Evolutionary conservation across 2,329 filamentous ascomycete genomes (phyloP).

Genomic region (Grosmannia penicillata): DNA sequence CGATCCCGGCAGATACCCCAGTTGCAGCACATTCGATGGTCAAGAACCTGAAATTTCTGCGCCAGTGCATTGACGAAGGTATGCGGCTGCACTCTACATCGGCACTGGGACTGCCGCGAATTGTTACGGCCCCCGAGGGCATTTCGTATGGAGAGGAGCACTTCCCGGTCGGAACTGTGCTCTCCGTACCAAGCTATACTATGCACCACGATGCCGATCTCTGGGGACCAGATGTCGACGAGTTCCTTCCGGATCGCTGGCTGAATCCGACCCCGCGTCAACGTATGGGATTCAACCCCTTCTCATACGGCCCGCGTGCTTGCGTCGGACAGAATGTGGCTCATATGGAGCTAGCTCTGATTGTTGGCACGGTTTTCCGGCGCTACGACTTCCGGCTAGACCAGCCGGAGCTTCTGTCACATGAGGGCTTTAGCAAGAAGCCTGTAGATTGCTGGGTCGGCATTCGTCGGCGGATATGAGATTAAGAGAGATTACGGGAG

Average conservation of each 20-base stretch:
- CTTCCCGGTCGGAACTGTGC: conserved; percentile 8
- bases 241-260: conserved; percentile 13
- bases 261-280: conserved; percentile 9
- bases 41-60: conserved; percentile 5
- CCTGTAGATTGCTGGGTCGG: conserved; percentile 7
- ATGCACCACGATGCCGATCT: conserved; percentile 10
- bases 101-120: conserved; percentile 7
- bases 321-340: conserved; percentile 10
- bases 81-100: conserved; percentile 9
- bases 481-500: too few species aligned
- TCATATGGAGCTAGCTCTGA: conserved; percentile 9
- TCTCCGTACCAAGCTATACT: conserved; percentile 7
- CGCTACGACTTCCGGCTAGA: conserved; percentile 7
- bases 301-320: conserved; percentile 8
- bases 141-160: conserved; percentile 1
- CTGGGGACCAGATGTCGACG: conserved; percentile 15
- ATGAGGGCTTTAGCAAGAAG: conserved; percentile 9
- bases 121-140: conserved; percentile 7
- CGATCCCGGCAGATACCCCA: neutral
- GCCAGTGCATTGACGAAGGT: conserved; percentile 8
- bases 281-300: conserved; percentile 8
- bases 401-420: conserved; percentile 4
- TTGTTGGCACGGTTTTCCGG: conserved; percentile 7
- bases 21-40: conserved; percentile 5
- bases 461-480: conserved; percentile 1